These are phyloP conservation scores for Euryodendron excelsum DNA, from an alignment of 148 eudicot species.

Conservation along the genomic window DNA sequence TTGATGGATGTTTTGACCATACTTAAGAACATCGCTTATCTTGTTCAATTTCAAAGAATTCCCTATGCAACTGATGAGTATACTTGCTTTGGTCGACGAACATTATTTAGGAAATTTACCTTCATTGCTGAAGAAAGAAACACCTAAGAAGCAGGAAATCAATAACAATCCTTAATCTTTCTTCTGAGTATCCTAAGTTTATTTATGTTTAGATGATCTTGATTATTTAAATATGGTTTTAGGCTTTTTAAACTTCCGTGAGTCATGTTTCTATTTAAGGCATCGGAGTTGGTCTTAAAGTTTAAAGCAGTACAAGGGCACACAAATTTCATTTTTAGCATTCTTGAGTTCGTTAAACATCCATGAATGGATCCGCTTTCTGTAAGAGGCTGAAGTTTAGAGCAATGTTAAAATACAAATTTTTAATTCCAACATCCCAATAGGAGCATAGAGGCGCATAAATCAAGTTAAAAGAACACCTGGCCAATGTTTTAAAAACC, in stretches of 20 bases:
- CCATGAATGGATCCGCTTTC: neutral
- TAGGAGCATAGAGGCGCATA: neutral
- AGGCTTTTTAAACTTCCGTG: neutral
- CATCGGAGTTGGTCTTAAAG: no score
- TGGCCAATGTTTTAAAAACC: no score
- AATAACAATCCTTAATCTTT: neutral
- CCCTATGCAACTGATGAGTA: neutral
- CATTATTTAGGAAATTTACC: neutral
- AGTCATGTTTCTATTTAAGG: no score
- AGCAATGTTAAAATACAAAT: neutral
- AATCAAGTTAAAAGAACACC: neutral
- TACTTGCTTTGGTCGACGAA: neutral
- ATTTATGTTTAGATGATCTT: neutral
- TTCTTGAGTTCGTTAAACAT: neutral
- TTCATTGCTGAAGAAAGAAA: neutral
- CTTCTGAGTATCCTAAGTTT: neutral
- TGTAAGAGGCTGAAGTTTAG: neutral
- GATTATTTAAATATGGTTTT: neutral
- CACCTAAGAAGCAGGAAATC: neutral
- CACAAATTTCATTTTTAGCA: neutral
- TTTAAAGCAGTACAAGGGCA: no score
- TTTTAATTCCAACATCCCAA: no score
- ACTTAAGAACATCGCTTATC: neutral
- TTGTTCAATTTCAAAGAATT: neutral
- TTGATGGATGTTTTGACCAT: neutral